Evolutionary conservation across 2,329 filamentous ascomycete species (phyloP).

Genomic region (Alternaria ethzedia): DNA sequence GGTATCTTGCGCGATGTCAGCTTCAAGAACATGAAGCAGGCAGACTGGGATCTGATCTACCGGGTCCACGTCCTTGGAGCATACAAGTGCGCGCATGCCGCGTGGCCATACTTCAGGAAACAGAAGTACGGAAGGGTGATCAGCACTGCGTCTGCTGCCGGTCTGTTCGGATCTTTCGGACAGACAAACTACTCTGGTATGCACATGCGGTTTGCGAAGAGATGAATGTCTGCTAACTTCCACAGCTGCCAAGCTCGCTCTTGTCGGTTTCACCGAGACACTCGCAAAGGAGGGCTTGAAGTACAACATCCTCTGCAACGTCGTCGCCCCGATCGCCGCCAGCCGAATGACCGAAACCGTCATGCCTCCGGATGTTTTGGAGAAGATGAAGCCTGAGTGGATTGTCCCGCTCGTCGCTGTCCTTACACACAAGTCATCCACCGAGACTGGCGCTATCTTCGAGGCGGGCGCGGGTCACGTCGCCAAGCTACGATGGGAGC

Average conservation of each 20-base stretch:
- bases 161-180: slow-evolving; percentile 93
- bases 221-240: slow-evolving; percentile 28
- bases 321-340: slow-evolving; percentile 93
- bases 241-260: slow-evolving; percentile 84
- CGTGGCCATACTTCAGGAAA: slow-evolving; percentile 97
- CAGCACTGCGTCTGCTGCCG: slow-evolving; percentile 95
- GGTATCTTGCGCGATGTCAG: slow-evolving; percentile 93
- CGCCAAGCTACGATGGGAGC: slow-evolving; percentile 94
- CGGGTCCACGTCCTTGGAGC: slow-evolving; percentile 90
- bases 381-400: slow-evolving; percentile 89
- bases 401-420: slow-evolving; percentile 91
- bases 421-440: slow-evolving; percentile 85
- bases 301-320: slow-evolving; percentile 96
- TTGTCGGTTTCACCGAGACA: slow-evolving; percentile 97
- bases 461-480: slow-evolving; percentile 92
- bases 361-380: slow-evolving; percentile 91
- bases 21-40: slow-evolving; percentile 98
- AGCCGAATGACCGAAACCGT: slow-evolving; percentile 95
- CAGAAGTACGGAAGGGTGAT: slow-evolving; percentile 98
- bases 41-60: slow-evolving; percentile 95
- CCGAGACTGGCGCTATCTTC: slow-evolving; percentile 88
- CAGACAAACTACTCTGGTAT: slow-evolving; percentile 90
- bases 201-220: slow-evolving; percentile 14
- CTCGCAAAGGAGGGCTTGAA: slow-evolving; percentile 96
- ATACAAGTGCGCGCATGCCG: slow-evolving; percentile 93